Evolutionary conservation across 2,329 filamentous ascomycete species (phyloP), one percentile per base, ranked within the genome.

Genomic region (Ophiostoma sp.): DNA sequence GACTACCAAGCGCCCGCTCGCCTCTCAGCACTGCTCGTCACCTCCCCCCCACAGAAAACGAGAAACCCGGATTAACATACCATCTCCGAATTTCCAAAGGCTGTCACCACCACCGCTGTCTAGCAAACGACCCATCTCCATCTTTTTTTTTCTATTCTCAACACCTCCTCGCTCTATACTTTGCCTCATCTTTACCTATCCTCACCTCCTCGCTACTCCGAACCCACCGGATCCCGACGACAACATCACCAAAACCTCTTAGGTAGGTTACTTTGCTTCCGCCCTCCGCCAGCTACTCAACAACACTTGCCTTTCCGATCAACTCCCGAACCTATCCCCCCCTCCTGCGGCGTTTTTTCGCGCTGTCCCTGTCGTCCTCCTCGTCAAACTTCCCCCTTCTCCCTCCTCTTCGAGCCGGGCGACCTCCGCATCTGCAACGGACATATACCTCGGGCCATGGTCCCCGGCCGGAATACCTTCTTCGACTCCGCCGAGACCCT

Each of bases 51-150:
- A 41, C 60, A 63, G 38, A 38, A 60, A 38, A 38, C 27, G 55
- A 42, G 60, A 63, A 64, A 64, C 41, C 38, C 68, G 68, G 68
- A 69, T 58, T 69, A 69, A 67, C 64, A 65, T 49, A 58, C 63
- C 64, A 58, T 69, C 66, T 66, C 66, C 66, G 66, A 66, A 66
- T 58, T 68, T 68, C 62, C 49, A 64, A 64, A 62, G 52, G 38
- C 63, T 12, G 55, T 45, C 55, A 64, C 66, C 58, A 65, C 68
- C 68, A 65, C 41, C 66, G 27, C 41, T 45, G 63, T 6, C 63
- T 64, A 64, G 63, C 63, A 64, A 38, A 47, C 9, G 11, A 45
- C 63, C 41, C 63, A 64, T 69, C 66, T 67, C 65, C 65, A 65
- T 69, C 68, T 69, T 65, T 69, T 66, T 63, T 63, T 55, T 52